Base-by-base conservation (phyloP, 2,329 filamentous ascomycete genomes). In the Parafenestella ontariensis region DNA sequence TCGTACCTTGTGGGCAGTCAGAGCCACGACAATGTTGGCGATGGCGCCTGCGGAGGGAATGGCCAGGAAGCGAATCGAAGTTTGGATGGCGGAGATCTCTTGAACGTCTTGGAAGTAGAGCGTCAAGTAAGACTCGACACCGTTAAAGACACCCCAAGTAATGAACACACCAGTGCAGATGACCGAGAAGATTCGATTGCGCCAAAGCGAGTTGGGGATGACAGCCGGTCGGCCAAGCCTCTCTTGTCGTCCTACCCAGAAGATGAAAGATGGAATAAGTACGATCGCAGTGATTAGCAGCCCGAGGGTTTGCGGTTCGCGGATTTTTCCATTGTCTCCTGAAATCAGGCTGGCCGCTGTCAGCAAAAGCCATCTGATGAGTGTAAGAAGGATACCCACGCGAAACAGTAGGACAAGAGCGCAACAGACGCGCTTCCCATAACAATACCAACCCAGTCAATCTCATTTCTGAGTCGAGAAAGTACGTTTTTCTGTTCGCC, bases 161-260 rank as follows among this genome's bases (percentile, higher is more conserved):
- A 77, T 54, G 52, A 78, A 71, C 5, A 79, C 72, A 36, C 60
- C 82, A 3, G 81, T 60, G 62, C 86, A 88, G 18, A 85, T 81
- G 23, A 74, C 78, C 0, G 83, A 81, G 61, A 88, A 89, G 2
- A 81, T 71, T 0, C 71, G 67, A 40, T 85, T 87, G n/a, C 73
- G 78, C 86, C 86, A 89, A 0, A 89, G 71, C 0, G 79, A 81
- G 65, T 88, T 88, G 0, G 86, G 86, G 20, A 89, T 87, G 7
- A 89, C 68, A 0, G 85, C 84, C 11, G 84, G 81, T 2, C 75
- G 76, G 9, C 76, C 75, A 0, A 69, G 63, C 10, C 71, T 74
- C 43, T 82, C 80, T 44, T 82, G 83, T 3, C 76, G 74, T 10
- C 78, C 76, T 43, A 85, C 79, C 85, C 85, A 88, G 9, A 74